Conservation (phyloP, 257 asterid species). For the Fraxinus excelsior region DNA sequence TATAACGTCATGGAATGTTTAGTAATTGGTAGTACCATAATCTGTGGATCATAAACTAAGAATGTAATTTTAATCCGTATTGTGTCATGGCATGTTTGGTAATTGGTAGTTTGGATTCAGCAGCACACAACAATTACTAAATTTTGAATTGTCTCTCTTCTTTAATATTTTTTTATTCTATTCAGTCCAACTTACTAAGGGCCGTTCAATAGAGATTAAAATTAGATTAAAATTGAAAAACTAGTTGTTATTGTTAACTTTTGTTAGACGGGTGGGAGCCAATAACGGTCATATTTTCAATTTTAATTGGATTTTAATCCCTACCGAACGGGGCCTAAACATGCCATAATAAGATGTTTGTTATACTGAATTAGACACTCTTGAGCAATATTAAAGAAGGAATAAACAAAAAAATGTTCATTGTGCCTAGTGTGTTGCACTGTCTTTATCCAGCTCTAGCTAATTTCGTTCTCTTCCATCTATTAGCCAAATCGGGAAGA, state of each 20-base stretch:
- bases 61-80: not conserved
- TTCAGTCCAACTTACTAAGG: not conserved
- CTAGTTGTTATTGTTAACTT: no score
- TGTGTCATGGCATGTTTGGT: not conserved
- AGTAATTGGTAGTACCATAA: not conserved
- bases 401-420: not conserved
- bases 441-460: not conserved
- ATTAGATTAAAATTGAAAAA: no score
- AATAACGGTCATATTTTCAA: no score
- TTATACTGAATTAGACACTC: not conserved
- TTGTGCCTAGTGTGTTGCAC: not conserved
- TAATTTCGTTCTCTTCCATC: not conserved
- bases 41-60: slow-evolving; percentile 29
- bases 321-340: no score
- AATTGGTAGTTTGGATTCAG: not conserved
- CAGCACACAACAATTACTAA: not conserved
- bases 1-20: not conserved
- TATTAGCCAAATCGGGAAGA: slow-evolving; percentile 54
- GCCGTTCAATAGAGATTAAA: no score
- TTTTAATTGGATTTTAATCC: no score
- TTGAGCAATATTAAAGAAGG: not conserved
- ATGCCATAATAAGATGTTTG: not conserved
- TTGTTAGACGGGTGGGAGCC: no score
- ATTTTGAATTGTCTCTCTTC: not conserved
- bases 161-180: not conserved